A percentile compares a stretch with the other conserved stretches of the same genome.
These are phyloP conservation scores for Dioscorea zingiberensis DNA, from an alignment of 106 monocot species.

Conservation along the genomic window DNA sequence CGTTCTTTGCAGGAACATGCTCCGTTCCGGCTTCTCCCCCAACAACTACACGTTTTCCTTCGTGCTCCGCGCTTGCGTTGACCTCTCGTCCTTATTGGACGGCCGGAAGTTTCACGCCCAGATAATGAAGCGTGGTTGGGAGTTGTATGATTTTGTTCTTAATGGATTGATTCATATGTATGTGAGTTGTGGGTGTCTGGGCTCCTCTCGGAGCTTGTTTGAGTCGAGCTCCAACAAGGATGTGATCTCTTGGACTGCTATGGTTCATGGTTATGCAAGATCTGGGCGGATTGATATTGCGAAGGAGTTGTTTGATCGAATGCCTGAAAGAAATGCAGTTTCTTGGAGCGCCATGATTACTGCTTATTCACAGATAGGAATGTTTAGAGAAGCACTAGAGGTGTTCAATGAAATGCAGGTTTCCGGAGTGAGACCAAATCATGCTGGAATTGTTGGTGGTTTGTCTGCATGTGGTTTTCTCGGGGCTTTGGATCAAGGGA, in stretches of 20 bases:
- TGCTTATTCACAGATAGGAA: conserved; percentile 27
- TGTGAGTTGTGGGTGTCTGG: conserved; percentile 13
- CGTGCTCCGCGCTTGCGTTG: conserved; percentile 31
- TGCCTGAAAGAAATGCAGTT: conserved; percentile 47
- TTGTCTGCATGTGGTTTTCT: conserved; percentile 48
- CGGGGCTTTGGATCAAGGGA: conserved; percentile 53
- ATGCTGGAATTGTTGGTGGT: conserved; percentile 38
- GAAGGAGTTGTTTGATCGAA: conserved; percentile 25
- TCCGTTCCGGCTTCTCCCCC: conserved; percentile 15
- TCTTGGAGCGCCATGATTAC: conserved; percentile 62
- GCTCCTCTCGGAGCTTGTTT: conserved; percentile 28
- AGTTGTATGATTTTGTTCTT: conserved; percentile 37
- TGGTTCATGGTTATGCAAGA: conserved; percentile 45
- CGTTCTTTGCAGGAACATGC: conserved; percentile 19
- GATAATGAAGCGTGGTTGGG: conserved; percentile 26
- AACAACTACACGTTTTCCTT: conserved; percentile 65
- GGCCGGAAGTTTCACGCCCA: conserved; percentile 23
- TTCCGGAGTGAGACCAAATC: conserved; percentile 32
- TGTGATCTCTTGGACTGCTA: conserved; percentile 48
- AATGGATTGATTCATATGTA: conserved; percentile 51
- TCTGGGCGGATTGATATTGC: conserved; percentile 21
- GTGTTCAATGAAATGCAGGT: conserved; percentile 47
- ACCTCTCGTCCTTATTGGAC: conserved; percentile 13
- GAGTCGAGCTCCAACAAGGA: conserved; percentile 23
- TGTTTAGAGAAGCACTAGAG: conserved; percentile 35